Evolutionary conservation across 768 basidiomycete genomes (phyloP), one percentile per base, ranked within the genome.

Genomic region (Pilatotrama ljubarskyi): DNA sequence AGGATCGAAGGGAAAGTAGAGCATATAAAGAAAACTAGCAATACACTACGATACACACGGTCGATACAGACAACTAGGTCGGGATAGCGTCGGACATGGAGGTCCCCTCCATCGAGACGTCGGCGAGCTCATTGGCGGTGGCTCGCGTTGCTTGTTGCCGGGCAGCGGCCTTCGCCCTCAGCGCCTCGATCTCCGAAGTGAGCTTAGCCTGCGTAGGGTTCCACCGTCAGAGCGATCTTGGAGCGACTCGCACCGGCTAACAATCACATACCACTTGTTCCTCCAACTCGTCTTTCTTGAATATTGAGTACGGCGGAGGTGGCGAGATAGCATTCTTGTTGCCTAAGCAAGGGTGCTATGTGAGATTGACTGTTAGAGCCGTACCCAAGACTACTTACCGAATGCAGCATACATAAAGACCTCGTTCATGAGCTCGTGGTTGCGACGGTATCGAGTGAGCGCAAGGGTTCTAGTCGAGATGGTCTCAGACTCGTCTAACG

Each of bases 351-450:
- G 26, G 43, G 11, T 13, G 26, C 58, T 14, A 62, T 10, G 55
- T 24, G 41, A n/a, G 8, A 43, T 20, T 24, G 24, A 1, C 3
- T 20, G 17, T 20, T 25, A 29, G 58, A 26, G 35, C 26, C 8
- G 17, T 40, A 24, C 8, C 22, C 42, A 35, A 38, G 37, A 8
- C 1, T 20, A 62, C 72, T 48, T 37, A 74, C 90, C 84, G 66
- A 84, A 88, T 0, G 87, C 88, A 22, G 91, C 90, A 64, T 83
- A 81, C 63, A 78, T 79, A 72, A 93, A 92, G 1, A 93, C 87
- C 42, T 88, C 88, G 68, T 87, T 87, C 90, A 93, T 93, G 60
- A 88, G 77, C 43, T 91, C 91, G 66, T 93, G 90, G 66, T 93
- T 93, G 6, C 90, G 84, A 64, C 80, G 82, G 68, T 91, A 93